A percentile compares a stretch with the other conserved stretches of the same genome.
phyloP scores from a whole-genome alignment of 1,284 basidiomycete species.

The Volvariella surrecta region DNA sequence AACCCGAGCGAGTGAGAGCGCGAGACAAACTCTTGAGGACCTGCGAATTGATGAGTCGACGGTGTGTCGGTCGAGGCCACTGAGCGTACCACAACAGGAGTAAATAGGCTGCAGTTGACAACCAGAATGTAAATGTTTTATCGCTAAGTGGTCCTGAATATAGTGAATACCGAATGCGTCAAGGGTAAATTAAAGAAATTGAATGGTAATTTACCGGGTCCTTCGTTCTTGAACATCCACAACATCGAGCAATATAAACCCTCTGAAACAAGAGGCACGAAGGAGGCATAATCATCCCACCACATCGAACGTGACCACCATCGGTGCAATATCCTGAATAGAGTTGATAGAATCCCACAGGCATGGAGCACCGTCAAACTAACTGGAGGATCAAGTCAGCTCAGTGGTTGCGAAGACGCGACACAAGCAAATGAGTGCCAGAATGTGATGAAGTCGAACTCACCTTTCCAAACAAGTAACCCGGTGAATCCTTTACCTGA shows the following conservation, averaged over 20 bases:
- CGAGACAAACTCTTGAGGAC: conserved; percentile 9
- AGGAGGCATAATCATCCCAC: conserved; percentile 1
- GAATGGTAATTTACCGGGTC: neutral
- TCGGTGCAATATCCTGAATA: conserved; percentile 1
- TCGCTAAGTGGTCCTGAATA: neutral
- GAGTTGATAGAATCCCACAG: neutral
- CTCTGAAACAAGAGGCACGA: neutral
- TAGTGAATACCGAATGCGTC: neutral
- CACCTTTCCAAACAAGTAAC: no score
- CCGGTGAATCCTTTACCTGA: no score
- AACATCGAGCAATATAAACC: neutral
- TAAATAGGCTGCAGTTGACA: neutral
- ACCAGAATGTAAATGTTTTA: neutral
- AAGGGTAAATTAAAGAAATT: neutral
- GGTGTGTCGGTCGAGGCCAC: neutral
- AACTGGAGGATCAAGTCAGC: neutral
- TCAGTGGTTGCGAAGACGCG: no score
- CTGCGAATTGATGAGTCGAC: neutral
- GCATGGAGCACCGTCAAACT: conserved; percentile 1
- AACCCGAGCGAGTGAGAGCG: conserved; percentile 10
- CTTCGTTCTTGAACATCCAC: neutral
- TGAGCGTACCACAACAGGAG: neutral
- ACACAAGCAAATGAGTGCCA: no score
- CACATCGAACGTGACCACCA: neutral
- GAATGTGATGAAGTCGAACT: no score